phyloP scores from a whole-genome alignment of 2,329 filamentous ascomycete genomes.

The Colletotrichum lupini region DNA sequence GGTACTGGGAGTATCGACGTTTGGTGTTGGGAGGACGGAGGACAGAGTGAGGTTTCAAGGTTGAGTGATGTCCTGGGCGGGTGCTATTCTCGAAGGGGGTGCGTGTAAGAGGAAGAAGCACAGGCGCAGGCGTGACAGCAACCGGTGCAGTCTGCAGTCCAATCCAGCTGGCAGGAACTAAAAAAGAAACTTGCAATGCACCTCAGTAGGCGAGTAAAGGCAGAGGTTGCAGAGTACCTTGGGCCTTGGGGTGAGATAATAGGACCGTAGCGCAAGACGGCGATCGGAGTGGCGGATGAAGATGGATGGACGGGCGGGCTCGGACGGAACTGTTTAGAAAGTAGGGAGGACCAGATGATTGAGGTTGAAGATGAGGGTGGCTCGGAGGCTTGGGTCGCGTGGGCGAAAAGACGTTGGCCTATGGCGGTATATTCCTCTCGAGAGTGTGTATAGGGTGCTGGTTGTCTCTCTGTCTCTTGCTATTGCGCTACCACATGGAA shows the following conservation, averaged over 20 bases:
- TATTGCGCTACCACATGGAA: conserved; percentile 15
- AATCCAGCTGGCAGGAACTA: background rate
- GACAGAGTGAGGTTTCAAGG: conserved; percentile 29
- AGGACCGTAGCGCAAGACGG: conserved; percentile 29
- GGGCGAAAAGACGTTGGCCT: background rate
- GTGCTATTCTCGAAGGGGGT: background rate
- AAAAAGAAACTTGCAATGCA: background rate
- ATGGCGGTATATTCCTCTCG: background rate
- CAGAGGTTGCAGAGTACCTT: too few relatives aligned
- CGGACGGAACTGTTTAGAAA: conserved; percentile 13
- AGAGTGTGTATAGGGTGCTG: background rate
- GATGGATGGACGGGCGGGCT: conserved; percentile 14
- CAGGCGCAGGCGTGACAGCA: background rate
- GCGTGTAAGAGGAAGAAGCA: background rate
- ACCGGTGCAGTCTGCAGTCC: background rate
- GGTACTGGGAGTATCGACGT: conserved; percentile 28
- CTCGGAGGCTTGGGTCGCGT: conserved; percentile 28
- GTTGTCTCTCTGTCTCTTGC: background rate
- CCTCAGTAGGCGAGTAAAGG: background rate
- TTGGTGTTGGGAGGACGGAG: conserved; percentile 17
- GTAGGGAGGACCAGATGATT: conserved; percentile 26
- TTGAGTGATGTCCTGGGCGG: background rate
- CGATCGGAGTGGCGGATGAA: conserved; percentile 17
- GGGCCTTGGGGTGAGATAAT: background rate
- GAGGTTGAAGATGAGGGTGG: conserved; percentile 6